Evolutionary conservation across 805 yeast species (phyloP).

Genomic region (Clavispora phyllophila): DNA sequence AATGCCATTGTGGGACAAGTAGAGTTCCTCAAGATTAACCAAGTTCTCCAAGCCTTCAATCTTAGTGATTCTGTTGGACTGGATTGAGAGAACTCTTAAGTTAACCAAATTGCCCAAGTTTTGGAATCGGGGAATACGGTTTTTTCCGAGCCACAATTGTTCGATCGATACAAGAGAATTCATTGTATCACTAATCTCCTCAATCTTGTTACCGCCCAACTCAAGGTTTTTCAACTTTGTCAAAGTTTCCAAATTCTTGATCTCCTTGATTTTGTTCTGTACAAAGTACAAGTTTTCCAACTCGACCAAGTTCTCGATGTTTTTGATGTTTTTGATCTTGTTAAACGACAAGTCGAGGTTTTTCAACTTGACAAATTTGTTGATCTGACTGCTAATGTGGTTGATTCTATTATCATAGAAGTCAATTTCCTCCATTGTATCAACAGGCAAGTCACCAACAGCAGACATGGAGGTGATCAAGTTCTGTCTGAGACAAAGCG

Average conservation of each 20-base stretch:
- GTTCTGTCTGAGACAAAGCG: conserved; percentile 78
- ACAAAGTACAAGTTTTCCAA: conserved; percentile 76
- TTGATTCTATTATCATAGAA: conserved; percentile 87
- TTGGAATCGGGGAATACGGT: conserved; percentile 60
- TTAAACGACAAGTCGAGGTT: conserved; percentile 84
- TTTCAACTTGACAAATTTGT: conserved; percentile 50
- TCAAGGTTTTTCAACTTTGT: conserved; percentile 64
- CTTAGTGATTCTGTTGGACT: conserved; percentile 73
- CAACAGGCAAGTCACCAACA: conserved; percentile 55
- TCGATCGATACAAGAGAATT: conserved; percentile 50
- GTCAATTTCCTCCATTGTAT: conserved; percentile 70
- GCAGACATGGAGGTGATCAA: conserved; percentile 62
- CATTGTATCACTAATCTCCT: conserved; percentile 51
- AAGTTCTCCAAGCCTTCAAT: conserved; percentile 78
- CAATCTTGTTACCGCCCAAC: conserved; percentile 82
- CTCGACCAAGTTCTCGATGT: conserved; percentile 56
- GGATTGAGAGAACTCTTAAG: conserved; percentile 77
- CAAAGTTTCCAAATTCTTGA: conserved; percentile 60
- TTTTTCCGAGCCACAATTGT: conserved; percentile 92
- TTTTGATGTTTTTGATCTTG: conserved; percentile 79
- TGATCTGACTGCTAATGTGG: conserved; percentile 72
- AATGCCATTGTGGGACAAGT: conserved; percentile 81
- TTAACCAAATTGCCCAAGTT: conserved; percentile 56
- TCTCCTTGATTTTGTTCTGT: conserved; percentile 76
- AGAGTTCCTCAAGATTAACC: conserved; percentile 74